phyloP scores from a whole-genome alignment of 805 yeast species.

The Blastobotrys mokoenaii region DNA sequence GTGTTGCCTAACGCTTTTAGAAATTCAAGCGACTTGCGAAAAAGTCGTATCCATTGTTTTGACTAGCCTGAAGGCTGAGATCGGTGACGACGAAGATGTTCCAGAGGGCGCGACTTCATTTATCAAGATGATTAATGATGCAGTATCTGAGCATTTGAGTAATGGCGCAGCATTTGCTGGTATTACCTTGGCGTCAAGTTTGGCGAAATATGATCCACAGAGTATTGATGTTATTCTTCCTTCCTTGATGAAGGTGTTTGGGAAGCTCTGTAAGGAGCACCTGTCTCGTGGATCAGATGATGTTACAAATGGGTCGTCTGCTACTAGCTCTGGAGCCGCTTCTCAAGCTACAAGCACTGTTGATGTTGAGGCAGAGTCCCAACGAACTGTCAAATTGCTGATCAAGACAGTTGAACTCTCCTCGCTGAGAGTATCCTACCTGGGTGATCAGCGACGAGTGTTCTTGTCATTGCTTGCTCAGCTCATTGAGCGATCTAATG shows the following conservation, averaged over 20 bases:
- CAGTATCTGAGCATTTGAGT: slow-evolving; percentile 69
- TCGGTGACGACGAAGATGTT: slow-evolving; percentile 39
- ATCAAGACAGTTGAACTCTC: slow-evolving; percentile 71
- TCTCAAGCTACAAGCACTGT: slow-evolving; percentile 16
- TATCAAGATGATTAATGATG: slow-evolving; percentile 49
- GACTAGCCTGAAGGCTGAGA: slow-evolving; percentile 49
- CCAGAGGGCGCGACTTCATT: slow-evolving; percentile 59
- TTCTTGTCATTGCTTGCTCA: slow-evolving; percentile 82
- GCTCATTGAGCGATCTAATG: slow-evolving; percentile 79
- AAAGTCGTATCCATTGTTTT: slow-evolving; percentile 64
- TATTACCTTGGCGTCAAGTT: slow-evolving; percentile 60
- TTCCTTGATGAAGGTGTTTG: slow-evolving; percentile 74
- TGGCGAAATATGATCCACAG: slow-evolving; percentile 65
- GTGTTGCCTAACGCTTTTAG: slow-evolving; percentile 26
- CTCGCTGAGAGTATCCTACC: slow-evolving; percentile 69
- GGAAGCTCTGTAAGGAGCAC: slow-evolving; percentile 84
- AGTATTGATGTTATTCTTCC: slow-evolving; percentile 70
- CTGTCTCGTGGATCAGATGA: slow-evolving; percentile 26
- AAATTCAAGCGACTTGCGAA: slow-evolving; percentile 63
- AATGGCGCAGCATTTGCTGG: slow-evolving; percentile 76
- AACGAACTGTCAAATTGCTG: slow-evolving; percentile 65
- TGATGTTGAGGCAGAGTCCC: slow-evolving; percentile 58
- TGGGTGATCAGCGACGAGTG: slow-evolving; percentile 90
- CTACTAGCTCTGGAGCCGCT: slow-evolving; percentile 18
- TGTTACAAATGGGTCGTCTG: slow-evolving; percentile 18